These are phyloP conservation scores for Aspergillus terreus DNA, from an alignment of 2,329 filamentous ascomycete species.

Conservation along the genomic window DNA sequence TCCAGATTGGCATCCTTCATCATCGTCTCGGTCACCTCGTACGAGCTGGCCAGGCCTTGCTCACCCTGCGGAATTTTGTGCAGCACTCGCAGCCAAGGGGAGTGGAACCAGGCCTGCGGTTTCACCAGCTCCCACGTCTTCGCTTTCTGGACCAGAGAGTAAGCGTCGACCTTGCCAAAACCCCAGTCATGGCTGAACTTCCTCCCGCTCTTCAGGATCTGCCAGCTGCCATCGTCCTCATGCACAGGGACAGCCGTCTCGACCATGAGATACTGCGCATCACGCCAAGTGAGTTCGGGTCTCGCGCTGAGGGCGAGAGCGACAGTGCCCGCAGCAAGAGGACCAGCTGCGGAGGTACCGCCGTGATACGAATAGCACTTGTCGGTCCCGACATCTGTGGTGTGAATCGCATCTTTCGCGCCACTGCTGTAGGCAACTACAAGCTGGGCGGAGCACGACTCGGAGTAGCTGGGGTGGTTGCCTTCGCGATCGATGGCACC, in stretches of 20 bases:
- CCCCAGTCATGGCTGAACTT: slow-evolving; percentile 93
- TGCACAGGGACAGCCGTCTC: slow-evolving; percentile 80
- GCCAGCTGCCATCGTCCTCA: slow-evolving; percentile 71
- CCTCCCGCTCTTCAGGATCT: slow-evolving; percentile 73
- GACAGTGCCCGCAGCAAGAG: slow-evolving; percentile 86
- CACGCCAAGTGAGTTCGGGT: slow-evolving; percentile 86
- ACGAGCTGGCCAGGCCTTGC: slow-evolving; percentile 71
- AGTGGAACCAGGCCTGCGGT: slow-evolving; percentile 91
- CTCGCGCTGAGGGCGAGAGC: slow-evolving; percentile 81
- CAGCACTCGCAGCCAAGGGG: slow-evolving; percentile 89
- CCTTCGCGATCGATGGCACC: slow-evolving; percentile 87
- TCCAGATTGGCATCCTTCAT: slow-evolving; percentile 78
- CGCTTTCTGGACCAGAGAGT: slow-evolving; percentile 76
- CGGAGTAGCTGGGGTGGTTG: slow-evolving; percentile 91
- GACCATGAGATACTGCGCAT: slow-evolving; percentile 87
- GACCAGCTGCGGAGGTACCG: slow-evolving; percentile 91
- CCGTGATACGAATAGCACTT: slow-evolving; percentile 79
- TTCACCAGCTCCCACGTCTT: slow-evolving; percentile 86
- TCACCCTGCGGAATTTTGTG: slow-evolving; percentile 80
- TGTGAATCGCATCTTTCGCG: slow-evolving; percentile 84
- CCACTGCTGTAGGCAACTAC: slow-evolving; percentile 97
- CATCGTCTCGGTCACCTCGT: slow-evolving; percentile 78
- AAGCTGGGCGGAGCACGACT: slow-evolving; percentile 90
- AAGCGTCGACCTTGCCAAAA: slow-evolving; percentile 92
- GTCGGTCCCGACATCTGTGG: slow-evolving; percentile 85